Percentiles rank a stretch among this genome's conserved stretches.
Conservation (phyloP, 345 rosid species). For the Pistacia atlantica region DNA sequence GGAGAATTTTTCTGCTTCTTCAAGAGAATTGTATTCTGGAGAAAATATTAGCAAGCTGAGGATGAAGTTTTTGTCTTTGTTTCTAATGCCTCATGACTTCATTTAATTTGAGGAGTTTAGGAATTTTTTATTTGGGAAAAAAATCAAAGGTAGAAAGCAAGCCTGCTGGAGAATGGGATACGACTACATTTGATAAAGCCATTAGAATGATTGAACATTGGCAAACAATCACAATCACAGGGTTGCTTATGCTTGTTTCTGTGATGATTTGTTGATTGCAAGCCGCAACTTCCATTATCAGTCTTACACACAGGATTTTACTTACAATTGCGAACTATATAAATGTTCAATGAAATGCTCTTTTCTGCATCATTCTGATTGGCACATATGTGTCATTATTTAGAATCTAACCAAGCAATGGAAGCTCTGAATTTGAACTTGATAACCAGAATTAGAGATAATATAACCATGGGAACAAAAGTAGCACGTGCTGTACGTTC, state of each 20-base stretch:
- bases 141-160: background rate
- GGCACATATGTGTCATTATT: background rate
- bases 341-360: background rate
- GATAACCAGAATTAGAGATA: background rate
- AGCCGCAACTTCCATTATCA: background rate
- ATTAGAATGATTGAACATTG: background rate
- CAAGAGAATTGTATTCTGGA: background rate
- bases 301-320: background rate
- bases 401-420: background rate
- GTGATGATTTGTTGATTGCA: background rate
- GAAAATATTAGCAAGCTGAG: background rate
- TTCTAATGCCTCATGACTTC: background rate
- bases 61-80: background rate
- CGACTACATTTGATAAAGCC: background rate
- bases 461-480: background rate
- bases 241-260: background rate
- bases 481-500: too few relatives aligned
- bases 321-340: background rate
- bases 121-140: background rate
- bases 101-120: background rate
- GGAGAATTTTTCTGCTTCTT: background rate
- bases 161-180: background rate
- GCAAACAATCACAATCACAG: background rate
- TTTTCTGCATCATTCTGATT: background rate
- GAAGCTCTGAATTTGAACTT: background rate